Conservation (phyloP, 371 early-diverging fungal species). For the Syncephalis fuscata region DNA sequence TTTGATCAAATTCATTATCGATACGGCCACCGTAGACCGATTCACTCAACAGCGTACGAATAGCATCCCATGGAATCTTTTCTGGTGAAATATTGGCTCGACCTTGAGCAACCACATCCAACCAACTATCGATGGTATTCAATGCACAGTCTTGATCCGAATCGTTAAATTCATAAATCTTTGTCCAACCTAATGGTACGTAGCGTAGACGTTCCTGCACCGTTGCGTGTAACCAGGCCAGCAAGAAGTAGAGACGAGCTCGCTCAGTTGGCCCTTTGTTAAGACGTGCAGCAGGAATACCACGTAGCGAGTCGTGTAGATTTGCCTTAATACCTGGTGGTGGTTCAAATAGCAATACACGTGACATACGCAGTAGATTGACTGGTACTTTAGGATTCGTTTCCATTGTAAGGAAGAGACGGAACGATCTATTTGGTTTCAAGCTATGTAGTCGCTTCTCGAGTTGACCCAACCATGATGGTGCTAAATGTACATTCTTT, state of each 20-base stretch:
- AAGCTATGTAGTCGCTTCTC: slow-evolving; percentile 85
- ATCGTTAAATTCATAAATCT: slow-evolving; percentile 93
- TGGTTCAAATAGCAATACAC: slow-evolving; percentile 90
- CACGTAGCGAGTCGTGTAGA: slow-evolving; percentile 62
- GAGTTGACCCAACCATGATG: slow-evolving; percentile 83
- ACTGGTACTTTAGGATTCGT: slow-evolving; percentile 92
- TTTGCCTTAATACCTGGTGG: slow-evolving; percentile 93
- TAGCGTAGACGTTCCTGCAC: slow-evolving; percentile 91
- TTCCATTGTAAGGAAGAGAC: slow-evolving; percentile 95
- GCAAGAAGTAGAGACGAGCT: slow-evolving; percentile 77
- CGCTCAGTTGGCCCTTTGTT: slow-evolving; percentile 72
- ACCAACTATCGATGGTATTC: slow-evolving; percentile 79
- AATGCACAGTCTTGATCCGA: slow-evolving; percentile 89
- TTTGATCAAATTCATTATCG: slow-evolving; percentile 84
- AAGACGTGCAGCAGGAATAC: slow-evolving; percentile 37
- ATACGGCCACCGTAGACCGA: slow-evolving; percentile 95
- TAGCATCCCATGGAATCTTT: slow-evolving; percentile 92
- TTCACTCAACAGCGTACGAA: slow-evolving; percentile 67
- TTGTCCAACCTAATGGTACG: slow-evolving; percentile 95
- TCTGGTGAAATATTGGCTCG: slow-evolving; percentile 82
- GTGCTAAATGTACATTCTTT: slow-evolving; percentile 94
- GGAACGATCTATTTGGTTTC: slow-evolving; percentile 70
- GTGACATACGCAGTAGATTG: slow-evolving; percentile 75
- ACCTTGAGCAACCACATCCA: slow-evolving; percentile 63
- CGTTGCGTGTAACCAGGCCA: slow-evolving; percentile 93